These are phyloP conservation scores for Iris pallida DNA, from an alignment of 116 monocot genomes.

Conservation along the genomic window DNA sequence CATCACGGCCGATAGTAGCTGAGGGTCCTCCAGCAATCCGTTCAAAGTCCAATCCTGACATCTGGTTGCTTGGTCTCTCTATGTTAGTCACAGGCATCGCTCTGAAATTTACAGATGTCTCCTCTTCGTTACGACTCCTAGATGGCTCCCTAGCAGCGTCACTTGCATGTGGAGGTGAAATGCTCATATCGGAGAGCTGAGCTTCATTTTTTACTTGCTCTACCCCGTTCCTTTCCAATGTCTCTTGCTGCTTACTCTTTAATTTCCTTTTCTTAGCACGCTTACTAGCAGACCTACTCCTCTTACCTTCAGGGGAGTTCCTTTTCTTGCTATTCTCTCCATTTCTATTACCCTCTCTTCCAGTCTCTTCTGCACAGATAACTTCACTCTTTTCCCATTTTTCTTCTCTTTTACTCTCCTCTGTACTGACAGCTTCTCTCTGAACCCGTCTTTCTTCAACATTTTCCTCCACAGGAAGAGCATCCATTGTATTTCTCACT, in stretches of 20 bases:
- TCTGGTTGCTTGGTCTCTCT: not conserved
- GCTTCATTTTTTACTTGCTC: not conserved
- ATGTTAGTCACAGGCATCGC: not conserved
- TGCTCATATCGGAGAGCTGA: constrained; percentile 11
- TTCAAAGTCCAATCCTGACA: not conserved
- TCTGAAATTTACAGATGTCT: not conserved
- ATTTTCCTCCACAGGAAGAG: not conserved
- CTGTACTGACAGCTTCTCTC: not conserved
- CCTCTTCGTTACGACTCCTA: not conserved
- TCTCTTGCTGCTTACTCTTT: constrained; percentile 5
- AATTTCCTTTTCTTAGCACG: not conserved
- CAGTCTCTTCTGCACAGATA: not conserved
- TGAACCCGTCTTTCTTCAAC: not conserved
- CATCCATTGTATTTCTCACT: not conserved
- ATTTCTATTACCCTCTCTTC: not conserved
- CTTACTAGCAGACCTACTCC: not conserved
- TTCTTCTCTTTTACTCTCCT: constrained; percentile 1
- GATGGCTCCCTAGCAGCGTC: not conserved
- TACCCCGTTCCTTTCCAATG: not conserved
- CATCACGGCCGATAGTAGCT: not conserved
- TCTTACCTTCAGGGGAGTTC: not conserved
- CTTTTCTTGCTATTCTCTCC: not conserved
- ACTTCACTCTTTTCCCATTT: not conserved
- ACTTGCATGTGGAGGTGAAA: constrained; percentile 13
- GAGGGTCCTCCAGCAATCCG: not conserved